These are phyloP conservation scores for Rhizopogon hawkerae DNA, from an alignment of 1,284 basidiomycete species.

Conservation along the genomic window DNA sequence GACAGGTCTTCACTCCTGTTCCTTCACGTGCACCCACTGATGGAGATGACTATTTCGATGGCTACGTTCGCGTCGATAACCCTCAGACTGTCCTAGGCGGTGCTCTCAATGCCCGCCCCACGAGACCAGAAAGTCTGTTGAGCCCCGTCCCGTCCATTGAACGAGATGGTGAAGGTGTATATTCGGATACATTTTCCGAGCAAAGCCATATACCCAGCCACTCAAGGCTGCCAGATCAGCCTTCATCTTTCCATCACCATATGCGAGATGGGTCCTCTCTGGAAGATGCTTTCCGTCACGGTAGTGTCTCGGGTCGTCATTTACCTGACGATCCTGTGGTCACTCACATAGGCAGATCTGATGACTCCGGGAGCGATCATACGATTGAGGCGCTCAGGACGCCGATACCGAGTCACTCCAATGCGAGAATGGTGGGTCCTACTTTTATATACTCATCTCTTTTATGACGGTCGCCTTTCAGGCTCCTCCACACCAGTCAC, in stretches of 20 bases:
- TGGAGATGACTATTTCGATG: conserved; percentile 25
- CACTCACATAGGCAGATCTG: conserved; percentile 17
- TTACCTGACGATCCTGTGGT: conserved; percentile 19
- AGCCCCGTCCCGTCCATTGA: conserved; percentile 16
- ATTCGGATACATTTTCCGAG: conserved; percentile 22
- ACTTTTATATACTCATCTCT: not conserved
- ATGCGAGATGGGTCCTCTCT: not conserved
- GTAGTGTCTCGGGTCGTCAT: not conserved
- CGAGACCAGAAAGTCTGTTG: conserved; percentile 16
- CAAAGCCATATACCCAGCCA: conserved; percentile 18
- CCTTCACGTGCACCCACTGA: conserved; percentile 28
- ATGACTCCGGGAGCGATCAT: conserved; percentile 22
- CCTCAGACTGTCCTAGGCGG: conserved; percentile 28
- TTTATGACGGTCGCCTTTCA: conserved; percentile 10
- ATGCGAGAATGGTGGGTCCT: conserved; percentile 21
- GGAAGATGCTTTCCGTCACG: not conserved
- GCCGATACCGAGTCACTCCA: conserved; percentile 17
- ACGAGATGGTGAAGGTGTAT: conserved; percentile 10
- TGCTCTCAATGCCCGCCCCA: conserved; percentile 25
- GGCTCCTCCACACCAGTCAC: conserved; percentile 11
- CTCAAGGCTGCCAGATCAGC: conserved; percentile 22
- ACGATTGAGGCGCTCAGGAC: conserved; percentile 23
- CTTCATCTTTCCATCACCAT: conserved; percentile 7
- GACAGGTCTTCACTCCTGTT: conserved; percentile 26
- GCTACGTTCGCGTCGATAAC: conserved; percentile 25